Conservation (phyloP, 306 rosid genomes). For the Cicer chorassanicum region DNA sequence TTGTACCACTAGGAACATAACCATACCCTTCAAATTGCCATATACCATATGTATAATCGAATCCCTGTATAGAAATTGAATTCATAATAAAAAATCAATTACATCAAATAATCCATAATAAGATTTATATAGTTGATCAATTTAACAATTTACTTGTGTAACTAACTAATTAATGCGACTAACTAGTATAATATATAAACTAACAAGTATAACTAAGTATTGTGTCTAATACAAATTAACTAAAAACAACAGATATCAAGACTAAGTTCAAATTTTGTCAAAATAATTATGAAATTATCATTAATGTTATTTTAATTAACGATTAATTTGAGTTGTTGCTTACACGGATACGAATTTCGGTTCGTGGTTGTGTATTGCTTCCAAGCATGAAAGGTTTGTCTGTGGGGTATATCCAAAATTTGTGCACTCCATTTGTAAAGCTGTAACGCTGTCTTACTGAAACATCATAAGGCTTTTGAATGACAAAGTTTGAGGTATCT, state of each 20-base stretch:
- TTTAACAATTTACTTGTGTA: too few species aligned
- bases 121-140: too few species aligned
- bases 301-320: too few species aligned
- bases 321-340: not conserved
- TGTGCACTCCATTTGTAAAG: conserved; percentile 48
- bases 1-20: conserved; percentile 55
- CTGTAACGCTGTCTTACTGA: conserved; percentile 39
- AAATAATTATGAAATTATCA: too few species aligned
- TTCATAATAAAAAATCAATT: too few species aligned
- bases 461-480: conserved; percentile 52
- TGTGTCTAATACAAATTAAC: too few species aligned
- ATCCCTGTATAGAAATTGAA: conserved; percentile 40
- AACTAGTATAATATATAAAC: too few species aligned
- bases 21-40: conserved; percentile 67
- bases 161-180: too few species aligned
- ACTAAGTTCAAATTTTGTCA: too few species aligned
- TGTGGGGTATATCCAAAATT: conserved; percentile 42
- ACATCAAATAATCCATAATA: too few species aligned
- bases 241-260: too few species aligned
- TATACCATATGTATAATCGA: conserved; percentile 50
- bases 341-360: conserved; percentile 49
- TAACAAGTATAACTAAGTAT: too few species aligned
- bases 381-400: conserved; percentile 40
- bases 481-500: conserved; percentile 29
- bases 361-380: conserved; percentile 46